phyloP scores from a whole-genome alignment of 345 rosid genomes.

The Balakata baccata region DNA sequence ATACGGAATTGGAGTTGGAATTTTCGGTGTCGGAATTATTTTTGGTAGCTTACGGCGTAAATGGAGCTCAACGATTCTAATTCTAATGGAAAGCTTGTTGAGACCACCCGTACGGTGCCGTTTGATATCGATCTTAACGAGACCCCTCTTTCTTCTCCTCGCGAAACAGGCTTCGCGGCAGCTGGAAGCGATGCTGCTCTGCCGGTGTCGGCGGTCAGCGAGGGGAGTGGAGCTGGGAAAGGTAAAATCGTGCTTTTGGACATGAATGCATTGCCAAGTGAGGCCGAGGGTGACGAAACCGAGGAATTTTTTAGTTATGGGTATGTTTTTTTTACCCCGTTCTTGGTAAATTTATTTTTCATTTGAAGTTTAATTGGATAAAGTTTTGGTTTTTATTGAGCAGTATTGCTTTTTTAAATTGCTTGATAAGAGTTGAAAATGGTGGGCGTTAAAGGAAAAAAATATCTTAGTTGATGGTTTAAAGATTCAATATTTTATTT shows the following conservation, averaged over 20 bases:
- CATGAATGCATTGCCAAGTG: conserved; percentile 34
- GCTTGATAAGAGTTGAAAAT: neutral
- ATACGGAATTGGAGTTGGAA: conserved; percentile 3
- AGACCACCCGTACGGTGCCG: conserved; percentile 14
- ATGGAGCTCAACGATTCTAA: conserved; percentile 18
- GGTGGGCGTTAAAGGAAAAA: neutral
- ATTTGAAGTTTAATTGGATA: neutral
- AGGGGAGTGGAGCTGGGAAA: neutral
- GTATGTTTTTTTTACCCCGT: conserved; percentile 12
- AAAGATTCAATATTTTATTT: neutral
- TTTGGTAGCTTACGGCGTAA: neutral
- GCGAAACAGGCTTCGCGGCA: neutral
- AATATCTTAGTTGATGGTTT: neutral
- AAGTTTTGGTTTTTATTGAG: conserved; percentile 1
- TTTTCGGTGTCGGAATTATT: neutral
- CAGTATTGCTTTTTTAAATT: neutral
- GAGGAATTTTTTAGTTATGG: conserved; percentile 16
- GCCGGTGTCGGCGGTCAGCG: neutral
- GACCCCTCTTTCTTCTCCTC: conserved; percentile 32
- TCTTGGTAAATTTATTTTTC: neutral
- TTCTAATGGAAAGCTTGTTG: neutral
- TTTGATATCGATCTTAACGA: conserved; percentile 41
- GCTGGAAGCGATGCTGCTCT: neutral
- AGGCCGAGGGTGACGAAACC: conserved; percentile 20
- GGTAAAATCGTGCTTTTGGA: conserved; percentile 24